Base-by-base conservation (phyloP, 129 eudicot genomes). In the Silybum marianum region DNA sequence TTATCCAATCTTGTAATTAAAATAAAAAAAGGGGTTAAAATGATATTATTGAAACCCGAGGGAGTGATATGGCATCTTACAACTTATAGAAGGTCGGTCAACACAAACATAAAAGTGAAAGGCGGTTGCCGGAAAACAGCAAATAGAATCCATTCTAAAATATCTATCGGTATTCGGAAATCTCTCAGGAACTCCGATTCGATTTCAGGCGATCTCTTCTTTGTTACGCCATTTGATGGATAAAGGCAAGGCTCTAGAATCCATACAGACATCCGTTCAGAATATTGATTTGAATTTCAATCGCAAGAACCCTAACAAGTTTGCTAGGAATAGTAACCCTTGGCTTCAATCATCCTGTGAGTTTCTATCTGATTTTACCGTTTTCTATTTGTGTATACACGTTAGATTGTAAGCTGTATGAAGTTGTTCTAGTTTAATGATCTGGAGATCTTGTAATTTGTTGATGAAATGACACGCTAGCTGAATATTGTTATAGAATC, bases 201-300 rank as follows among this genome's bases (percentile, higher is more conserved):
- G 24, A 74, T 68, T 58, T 60, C 84, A 46, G 70, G 77, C 84
- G 73, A 79, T 30, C 71, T 76, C 9, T 54, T 44, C 21, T 30
- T 60, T 54, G 38, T 19, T 38, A 3, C 40, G 16, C 21, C 24
- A 58, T 82, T 78, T 62, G 73, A 89, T 89, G 93, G 93, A 89
- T 46, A 87, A 78, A 83, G 77, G 62, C 63, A 87, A 85, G 73
- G 80, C 38, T 62, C 26, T 78, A 83, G 82, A 86, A 72, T 10
- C 86, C 67, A 22, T 89, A 39, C 84, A 81, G n/a, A 40, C 62
- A 58, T 87, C 89, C 9, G 6, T 85, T 28, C 88, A 83, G 30
- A 83, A 83, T 25, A 85, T 85, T 18, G 85, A 83, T 80, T 77
- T 87, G 77, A 87, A 78, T 81, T 40, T 12, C 71, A 73, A 77